Conservation (phyloP, 108 stramenopile species). For the Fragilaria crotonensis region DNA sequence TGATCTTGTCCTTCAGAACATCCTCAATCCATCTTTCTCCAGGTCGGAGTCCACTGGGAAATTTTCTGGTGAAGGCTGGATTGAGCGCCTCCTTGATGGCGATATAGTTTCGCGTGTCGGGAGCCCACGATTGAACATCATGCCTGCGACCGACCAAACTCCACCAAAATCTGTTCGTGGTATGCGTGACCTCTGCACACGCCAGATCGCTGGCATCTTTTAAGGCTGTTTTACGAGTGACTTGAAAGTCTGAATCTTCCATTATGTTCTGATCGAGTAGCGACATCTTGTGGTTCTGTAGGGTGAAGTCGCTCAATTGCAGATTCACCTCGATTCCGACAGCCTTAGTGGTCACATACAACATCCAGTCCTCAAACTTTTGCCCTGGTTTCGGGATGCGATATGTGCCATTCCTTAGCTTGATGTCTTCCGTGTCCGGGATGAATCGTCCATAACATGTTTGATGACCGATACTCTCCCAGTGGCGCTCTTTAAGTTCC, state of each 20-base stretch:
- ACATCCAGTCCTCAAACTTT: slow-evolving; percentile 95
- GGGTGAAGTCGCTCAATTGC: slow-evolving; percentile 95
- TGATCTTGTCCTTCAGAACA: slow-evolving; percentile 77
- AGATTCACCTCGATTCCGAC: slow-evolving; percentile 96
- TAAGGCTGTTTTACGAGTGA: slow-evolving; percentile 45
- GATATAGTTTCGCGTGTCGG: slow-evolving; percentile 82
- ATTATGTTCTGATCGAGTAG: slow-evolving; percentile 86
- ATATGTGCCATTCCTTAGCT: slow-evolving; percentile 85
- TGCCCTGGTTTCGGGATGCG: slow-evolving; percentile 71
- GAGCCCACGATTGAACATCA: slow-evolving; percentile 93
- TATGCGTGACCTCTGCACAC: slow-evolving; percentile 97
- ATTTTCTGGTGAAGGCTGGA: slow-evolving; percentile 64
- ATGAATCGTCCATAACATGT: slow-evolving; percentile 95
- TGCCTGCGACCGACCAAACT: slow-evolving; percentile 93
- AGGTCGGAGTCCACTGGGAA: slow-evolving; percentile 55
- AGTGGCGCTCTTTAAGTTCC: slow-evolving; percentile 76
- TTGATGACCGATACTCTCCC: slow-evolving; percentile 89
- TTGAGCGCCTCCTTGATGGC: slow-evolving; percentile 66
- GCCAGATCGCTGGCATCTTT: slow-evolving; percentile 74
- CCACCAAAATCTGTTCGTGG: slow-evolving; percentile 92
- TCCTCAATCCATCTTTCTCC: slow-evolving; percentile 90
- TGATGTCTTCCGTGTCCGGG: slow-evolving; percentile 92
- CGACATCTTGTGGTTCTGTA: slow-evolving; percentile 97
- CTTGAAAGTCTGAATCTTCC: slow-evolving; percentile 83
- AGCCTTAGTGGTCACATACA: slow-evolving; percentile 91